Evolutionary conservation across 768 basidiomycete species (phyloP).

Genomic region (Cyclocybe aegerita): DNA sequence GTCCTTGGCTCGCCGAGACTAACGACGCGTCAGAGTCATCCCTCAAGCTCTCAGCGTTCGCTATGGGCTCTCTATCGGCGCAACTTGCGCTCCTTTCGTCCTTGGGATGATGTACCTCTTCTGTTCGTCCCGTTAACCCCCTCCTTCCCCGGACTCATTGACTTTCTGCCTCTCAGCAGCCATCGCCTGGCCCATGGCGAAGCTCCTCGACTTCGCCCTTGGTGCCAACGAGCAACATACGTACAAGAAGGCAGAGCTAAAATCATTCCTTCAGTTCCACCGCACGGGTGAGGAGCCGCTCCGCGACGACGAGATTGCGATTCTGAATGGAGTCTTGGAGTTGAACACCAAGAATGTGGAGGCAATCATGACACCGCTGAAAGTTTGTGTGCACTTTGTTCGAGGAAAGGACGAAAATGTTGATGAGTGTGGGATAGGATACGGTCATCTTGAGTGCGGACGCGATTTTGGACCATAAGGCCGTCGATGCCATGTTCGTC

Average conservation of each 20-base stretch:
- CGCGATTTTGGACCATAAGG: constrained; percentile 73
- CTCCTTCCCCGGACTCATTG: constrained; percentile 12
- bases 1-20: neutral
- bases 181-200: constrained; percentile 79
- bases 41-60: constrained; percentile 77
- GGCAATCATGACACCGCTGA: constrained; percentile 81
- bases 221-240: constrained; percentile 72
- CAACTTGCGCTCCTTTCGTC: constrained; percentile 74
- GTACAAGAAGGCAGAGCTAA: constrained; percentile 82
- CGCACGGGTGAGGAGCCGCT: constrained; percentile 75
- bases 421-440: constrained; percentile 45
- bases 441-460: constrained; percentile 80
- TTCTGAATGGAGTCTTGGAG: constrained; percentile 78
- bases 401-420: neutral
- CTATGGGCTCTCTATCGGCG: constrained; percentile 81
- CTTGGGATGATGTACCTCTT: constrained; percentile 69
- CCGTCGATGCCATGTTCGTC: constrained; percentile 71
- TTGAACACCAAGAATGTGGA: constrained; percentile 75
- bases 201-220: constrained; percentile 78
- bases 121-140: constrained; percentile 30
- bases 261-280: constrained; percentile 79
- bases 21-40: constrained; percentile 34
- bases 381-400: constrained; percentile 32
- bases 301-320: constrained; percentile 79
- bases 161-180: constrained; percentile 46